Evolutionary conservation across 1,139 yeast species (phyloP), one percentile per base, ranked within the genome.

Genomic region (Entelexis sorbosivorans): DNA sequence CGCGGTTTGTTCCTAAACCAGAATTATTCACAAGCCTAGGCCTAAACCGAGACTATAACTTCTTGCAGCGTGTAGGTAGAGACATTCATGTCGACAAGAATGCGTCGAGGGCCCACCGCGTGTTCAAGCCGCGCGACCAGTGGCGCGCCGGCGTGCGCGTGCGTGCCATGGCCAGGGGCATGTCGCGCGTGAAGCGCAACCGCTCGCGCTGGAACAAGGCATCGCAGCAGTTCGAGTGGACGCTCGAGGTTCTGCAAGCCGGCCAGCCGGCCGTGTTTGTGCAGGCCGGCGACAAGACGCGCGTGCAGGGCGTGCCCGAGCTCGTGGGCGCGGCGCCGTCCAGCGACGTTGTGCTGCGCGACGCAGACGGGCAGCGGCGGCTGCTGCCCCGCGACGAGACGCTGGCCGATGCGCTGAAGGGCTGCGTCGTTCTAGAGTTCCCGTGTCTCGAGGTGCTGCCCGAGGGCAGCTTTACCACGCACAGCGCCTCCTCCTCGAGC

Each of bases 1-100:
- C 87, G 1, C 69, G 70, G 51, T 87, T 79, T 63, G 69, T 84
- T 1, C 60, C 76, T 55, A 70, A 71, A 38, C 72, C 73, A 7
- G 69, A 70, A 10, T 66, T 69, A 34, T 64, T 66, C 20, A 67
- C 69, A 35, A 63, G 66, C 28, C 69, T 69, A 6, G 59, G 79
- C 44, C 77, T 88, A 11, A 87, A 88, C 62, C 68, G 96, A 54
- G 97, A 89, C 64, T 89, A 88, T 64, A 83, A 86, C 63, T 86
- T 85, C 62, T 67, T 89, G 38, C 71, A 78, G 54, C 71, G 71
- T 24, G 62, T 89, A 52, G 82, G 81, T 49, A 69, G 96, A 70
- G 78, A 35, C 74, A 77, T 66, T 63, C 69, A 57, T 29, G 57
- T 67, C 10, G 65, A 62, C 50, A 48, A 2, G 86, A 80, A 59